phyloP scores from a whole-genome alignment of 2,329 filamentous ascomycete species.

The Pseudogymnoascus sp. region DNA sequence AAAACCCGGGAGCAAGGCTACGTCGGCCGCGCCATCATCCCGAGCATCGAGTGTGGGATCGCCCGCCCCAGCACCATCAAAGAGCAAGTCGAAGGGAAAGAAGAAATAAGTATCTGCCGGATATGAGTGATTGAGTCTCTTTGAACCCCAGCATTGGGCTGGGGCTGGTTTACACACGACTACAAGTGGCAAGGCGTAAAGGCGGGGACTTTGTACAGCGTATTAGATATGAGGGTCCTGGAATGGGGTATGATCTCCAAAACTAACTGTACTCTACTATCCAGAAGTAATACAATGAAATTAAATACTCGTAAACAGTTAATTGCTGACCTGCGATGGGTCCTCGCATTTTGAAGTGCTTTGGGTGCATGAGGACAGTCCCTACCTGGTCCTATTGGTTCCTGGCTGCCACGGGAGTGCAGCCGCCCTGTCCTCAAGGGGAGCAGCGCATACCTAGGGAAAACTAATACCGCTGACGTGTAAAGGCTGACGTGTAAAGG shows the following conservation, averaged over 20 bases:
- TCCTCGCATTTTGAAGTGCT: background rate
- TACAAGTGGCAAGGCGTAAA: constrained; percentile 1
- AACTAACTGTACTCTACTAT: background rate
- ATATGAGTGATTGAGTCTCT: background rate
- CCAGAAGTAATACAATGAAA: background rate
- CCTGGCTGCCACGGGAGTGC: background rate
- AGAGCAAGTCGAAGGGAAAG: constrained; percentile 1
- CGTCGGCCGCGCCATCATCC: constrained; percentile 63
- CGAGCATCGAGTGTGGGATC: constrained; percentile 84
- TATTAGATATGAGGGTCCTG: background rate
- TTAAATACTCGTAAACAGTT: background rate
- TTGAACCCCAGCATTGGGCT: background rate
- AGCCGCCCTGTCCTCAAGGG: background rate
- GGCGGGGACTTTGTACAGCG: constrained; percentile 3
- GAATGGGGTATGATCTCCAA: background rate
- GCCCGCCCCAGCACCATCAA: constrained; percentile 46
- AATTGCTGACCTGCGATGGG: background rate
- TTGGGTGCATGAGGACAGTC: background rate
- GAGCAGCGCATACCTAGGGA: background rate
- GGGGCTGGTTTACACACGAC: background rate
- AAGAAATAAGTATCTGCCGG: background rate
- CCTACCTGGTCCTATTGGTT: background rate
- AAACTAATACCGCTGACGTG: background rate
- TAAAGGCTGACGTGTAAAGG: background rate
- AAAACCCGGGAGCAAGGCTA: constrained; percentile 68